Conservation (phyloP, 306 rosid genomes). For the Castanopsis chinensis region DNA sequence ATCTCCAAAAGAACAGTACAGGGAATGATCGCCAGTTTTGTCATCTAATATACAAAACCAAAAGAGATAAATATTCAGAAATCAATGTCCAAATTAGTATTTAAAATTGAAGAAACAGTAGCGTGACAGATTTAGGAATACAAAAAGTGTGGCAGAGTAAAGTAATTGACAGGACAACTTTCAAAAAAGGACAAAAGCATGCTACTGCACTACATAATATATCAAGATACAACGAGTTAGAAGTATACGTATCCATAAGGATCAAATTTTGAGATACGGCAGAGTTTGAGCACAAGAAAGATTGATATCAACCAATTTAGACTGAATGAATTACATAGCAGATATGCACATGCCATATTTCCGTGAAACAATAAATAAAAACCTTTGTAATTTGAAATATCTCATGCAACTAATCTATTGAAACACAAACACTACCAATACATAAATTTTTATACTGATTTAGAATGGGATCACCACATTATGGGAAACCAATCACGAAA, state of each 20-base stretch:
- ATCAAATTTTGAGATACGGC: background rate
- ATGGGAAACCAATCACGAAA: background rate
- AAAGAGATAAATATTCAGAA: background rate
- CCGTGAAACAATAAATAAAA: too few species aligned
- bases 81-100: background rate
- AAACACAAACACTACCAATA: background rate
- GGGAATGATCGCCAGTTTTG: constrained; percentile 63
- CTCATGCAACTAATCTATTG: background rate
- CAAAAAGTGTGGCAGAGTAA: background rate
- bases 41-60: constrained; percentile 38
- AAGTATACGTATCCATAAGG: background rate
- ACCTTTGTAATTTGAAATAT: background rate
- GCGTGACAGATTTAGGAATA: background rate
- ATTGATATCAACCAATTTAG: background rate
- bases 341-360: background rate
- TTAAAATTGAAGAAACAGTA: background rate
- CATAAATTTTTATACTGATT: background rate
- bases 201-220: background rate
- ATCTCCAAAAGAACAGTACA: constrained; percentile 55
- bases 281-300: background rate
- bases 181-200: background rate
- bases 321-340: background rate
- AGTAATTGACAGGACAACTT: background rate
- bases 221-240: background rate
- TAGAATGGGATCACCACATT: background rate